phyloP scores from a whole-genome alignment of 2,329 filamentous ascomycete genomes.

The Tolypocladium endophyticum region DNA sequence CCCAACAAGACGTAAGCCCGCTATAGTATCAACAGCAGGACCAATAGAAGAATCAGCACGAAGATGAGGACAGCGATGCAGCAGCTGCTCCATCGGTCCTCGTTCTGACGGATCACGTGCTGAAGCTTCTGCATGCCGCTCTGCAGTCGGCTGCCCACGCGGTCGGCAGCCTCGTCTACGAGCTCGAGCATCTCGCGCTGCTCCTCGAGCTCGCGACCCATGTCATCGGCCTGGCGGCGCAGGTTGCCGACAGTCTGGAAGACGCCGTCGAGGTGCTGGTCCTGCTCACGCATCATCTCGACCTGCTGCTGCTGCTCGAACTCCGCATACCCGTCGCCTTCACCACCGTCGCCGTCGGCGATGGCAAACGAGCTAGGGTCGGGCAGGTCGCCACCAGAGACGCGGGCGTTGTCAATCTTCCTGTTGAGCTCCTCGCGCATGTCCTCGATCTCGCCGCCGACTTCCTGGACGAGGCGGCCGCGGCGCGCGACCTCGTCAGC shows the following conservation, averaged over 20 bases:
- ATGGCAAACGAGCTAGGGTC: constrained; percentile 49
- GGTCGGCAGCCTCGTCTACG: constrained; percentile 74
- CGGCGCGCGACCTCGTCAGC: constrained; percentile 72
- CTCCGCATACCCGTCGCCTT: constrained; percentile 58
- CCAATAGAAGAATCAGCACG: constrained; percentile 74
- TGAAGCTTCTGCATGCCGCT: constrained; percentile 80
- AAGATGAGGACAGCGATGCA: constrained; percentile 85
- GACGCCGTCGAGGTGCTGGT: constrained; percentile 83
- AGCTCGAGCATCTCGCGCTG: constrained; percentile 82
- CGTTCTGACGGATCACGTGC: constrained; percentile 77
- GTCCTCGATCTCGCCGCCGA: constrained; percentile 77
- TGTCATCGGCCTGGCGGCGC: constrained; percentile 81
- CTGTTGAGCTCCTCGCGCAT: constrained; percentile 76
- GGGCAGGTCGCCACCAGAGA: constrained; percentile 34
- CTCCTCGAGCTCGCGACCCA: constrained; percentile 94
- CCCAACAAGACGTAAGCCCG: neutral
- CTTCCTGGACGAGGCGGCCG: constrained; percentile 74
- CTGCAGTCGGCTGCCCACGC: constrained; percentile 76
- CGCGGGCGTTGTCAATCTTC: constrained; percentile 29
- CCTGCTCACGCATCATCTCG: constrained; percentile 90
- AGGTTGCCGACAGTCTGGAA: constrained; percentile 89
- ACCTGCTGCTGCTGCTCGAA: constrained; percentile 88
- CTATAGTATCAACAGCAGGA: constrained; percentile 60
- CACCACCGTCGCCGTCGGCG: constrained; percentile 30
- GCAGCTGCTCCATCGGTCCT: constrained; percentile 80